Evolutionary conservation across 805 yeast genomes (phyloP), one percentile per base, ranked within the genome.

Genomic region (Maudiozyma pseudohumilis): DNA sequence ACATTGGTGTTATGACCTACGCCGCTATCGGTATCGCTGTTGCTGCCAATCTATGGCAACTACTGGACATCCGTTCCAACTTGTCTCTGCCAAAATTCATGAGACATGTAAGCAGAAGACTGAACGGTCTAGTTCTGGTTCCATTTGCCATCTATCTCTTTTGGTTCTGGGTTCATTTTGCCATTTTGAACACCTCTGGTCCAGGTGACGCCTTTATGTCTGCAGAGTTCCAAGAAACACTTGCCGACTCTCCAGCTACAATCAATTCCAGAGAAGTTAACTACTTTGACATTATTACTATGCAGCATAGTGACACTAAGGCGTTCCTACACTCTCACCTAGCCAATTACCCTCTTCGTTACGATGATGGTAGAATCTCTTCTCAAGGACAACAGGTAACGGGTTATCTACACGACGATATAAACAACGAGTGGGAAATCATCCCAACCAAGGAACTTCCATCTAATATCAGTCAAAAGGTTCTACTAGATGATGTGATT

Each of bases 151-250:
- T 92, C 47, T 92, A 86, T 58, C 67, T 87, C 45, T 77, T 75
- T 50, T 87, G 96, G 95, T 92, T 89, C 64, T 86, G 79, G 65
- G 69, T 88, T 38, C 99, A 92, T 63, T 92, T 92, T 63, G 72
- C 75, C 22, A 72, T 92, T 19, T 72, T 92, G 52, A 71, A 64
- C 49, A 79, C 74, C 48, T 88, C 97, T 2, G 99, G 99, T 21
- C 92, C 96, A 5, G 99, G 99, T 44, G 96, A 92, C 57, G 69
- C 71, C 3, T 87, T 89, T 59, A 92, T 92, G 98, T 75, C 92
- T n/a, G 70, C 92, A 6, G 88, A 81, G 42, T 92, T 92, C 70
- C 97, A 92, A 65, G 95, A 86, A 53, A 80, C 95, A 24, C 69
- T 92, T 36, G 79, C 76, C 26, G 98, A 92, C 55, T 83, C 88